Base-by-base conservation (phyloP, 805 yeast genomes). In the Sungouiella thailandica region DNA sequence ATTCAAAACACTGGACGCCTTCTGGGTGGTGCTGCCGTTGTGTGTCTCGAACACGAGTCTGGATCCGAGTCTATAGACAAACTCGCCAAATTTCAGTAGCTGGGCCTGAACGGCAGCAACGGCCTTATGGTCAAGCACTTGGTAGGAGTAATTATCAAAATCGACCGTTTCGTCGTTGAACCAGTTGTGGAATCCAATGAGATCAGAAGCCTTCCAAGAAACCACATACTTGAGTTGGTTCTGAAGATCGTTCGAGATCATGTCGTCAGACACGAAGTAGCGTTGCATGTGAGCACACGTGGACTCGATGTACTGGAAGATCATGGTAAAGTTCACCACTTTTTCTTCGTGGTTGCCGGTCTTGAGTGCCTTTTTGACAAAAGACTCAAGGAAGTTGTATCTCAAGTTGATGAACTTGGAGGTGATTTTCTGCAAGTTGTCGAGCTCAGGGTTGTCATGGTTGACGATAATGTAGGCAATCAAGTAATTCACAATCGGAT, bases 171-270 rank as follows among this genome's bases (percentile, higher is more conserved):
- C 35, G n/a, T 36, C 42, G n/a, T 50, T 54, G 23, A 59, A 41
- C 68, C 69, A 64, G 33, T 51, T 40, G 24, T 49, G 53, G 35
- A 56, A 60, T 1, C 68, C 68, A 24, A 62, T 40, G 14, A 53
- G 31, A 4, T 49, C 50, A 1, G 51, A 36, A 1, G 57, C 50
- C 5, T 41, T 45, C 68, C 68, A 62, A 1, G 34, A 31, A 3
- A 56, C 42, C 8, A 35, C 34, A 9, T 32, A 39, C 22, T 31
- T 38, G 4, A 55, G 35, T 7, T 28, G 34, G 4, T 37, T 36
- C 5, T 31, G 22, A 11, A 57, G 34, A 2, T 46, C 53, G 23
- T 36, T 46, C 2, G 37, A 11, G 2, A 24, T 4, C 4, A 26
- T 7, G 2, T 37, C 37, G 1, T 34, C 15, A 9, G 32, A 30